Base-by-base conservation (phyloP, 345 rosid genomes). In the Diplotaxis tenuifolia region DNA sequence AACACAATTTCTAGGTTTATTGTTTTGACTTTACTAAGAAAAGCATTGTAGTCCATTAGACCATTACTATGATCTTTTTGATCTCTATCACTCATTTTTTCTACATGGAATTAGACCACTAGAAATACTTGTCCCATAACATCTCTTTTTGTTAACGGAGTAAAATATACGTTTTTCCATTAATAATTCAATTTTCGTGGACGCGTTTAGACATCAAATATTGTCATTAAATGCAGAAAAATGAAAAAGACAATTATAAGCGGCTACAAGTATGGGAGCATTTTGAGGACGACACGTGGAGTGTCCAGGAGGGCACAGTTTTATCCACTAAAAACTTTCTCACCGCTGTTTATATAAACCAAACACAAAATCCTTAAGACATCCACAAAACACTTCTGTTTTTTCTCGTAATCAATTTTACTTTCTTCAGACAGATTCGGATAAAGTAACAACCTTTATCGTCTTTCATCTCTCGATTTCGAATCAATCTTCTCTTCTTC, bases 181-280 rank as follows among this genome's bases (percentile, higher is more conserved):
- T 36, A 54, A 54, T 54, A 38, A 7, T 29, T 29, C 2, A 71
- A 19, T 71, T 49, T 77, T 65, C 63, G 80, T 77, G 76, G 80
- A 49, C 49, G 38, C 5, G 38, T 25, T 70, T 56, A 21, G 14
- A 53, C 15, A 71, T 50, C 7, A 65, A 36, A 11, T 2, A 55
- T 54, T 27, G 59, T 28, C 49, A 32, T 16, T 53, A 21, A 36
- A n/a, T 8, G 6, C 36, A 3, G 2, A 2, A 6, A 38, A 68
- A 40, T 22, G 0, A 22, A 36, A 65, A 59, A 53, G 5, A 2
- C 53, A 42, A 62, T 1, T n/a, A 3, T 65, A 71, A 77, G 59
- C 73, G 80, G 80, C 77, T 77, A 66, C 67, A 57, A 71, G 72
- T 59, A 52, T 19, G 68, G 22, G 58, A 50, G 27, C 8, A 65